These are phyloP conservation scores for Aureobasidium sp. DNA, from an alignment of 2,329 filamentous ascomycete genomes.

Conservation along the genomic window DNA sequence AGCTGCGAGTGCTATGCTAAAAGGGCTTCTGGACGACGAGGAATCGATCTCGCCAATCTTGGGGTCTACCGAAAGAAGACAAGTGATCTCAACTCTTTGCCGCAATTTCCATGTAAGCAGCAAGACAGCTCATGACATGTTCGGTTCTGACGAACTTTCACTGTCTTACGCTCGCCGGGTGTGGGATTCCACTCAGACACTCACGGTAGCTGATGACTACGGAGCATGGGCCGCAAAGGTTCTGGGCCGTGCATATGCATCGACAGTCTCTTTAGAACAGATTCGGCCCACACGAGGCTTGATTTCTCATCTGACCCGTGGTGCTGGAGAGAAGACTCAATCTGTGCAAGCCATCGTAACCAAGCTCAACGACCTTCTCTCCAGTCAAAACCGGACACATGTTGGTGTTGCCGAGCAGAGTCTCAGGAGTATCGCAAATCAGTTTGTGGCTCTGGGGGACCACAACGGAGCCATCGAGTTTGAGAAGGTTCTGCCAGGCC, in stretches of 20 bases:
- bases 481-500: slow-evolving; percentile 21
- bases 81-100: slow-evolving; percentile 66
- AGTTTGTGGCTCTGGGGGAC: slow-evolving; percentile 15
- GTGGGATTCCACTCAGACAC: slow-evolving; percentile 41
- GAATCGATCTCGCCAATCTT: slow-evolving; percentile 54
- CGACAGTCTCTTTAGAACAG: slow-evolving; percentile 26
- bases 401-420: slow-evolving; percentile 38
- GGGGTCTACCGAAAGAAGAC: slow-evolving; percentile 57
- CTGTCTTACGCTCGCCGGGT: slow-evolving; percentile 54
- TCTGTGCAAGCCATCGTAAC: slow-evolving; percentile 1
- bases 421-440: slow-evolving; percentile 20
- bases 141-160: slow-evolving; percentile 59
- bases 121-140: slow-evolving; percentile 54
- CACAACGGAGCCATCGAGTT: slow-evolving; percentile 21
- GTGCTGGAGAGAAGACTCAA: background rate
- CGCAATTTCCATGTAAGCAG: slow-evolving; percentile 58
- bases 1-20: slow-evolving; percentile 68
- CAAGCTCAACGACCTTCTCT: slow-evolving; percentile 3
- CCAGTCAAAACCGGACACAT: slow-evolving; percentile 29
- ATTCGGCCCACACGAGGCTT: slow-evolving; percentile 16
- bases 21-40: slow-evolving; percentile 72
- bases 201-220: slow-evolving; percentile 45
- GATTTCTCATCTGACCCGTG: background rate
- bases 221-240: slow-evolving; percentile 77
- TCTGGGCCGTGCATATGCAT: slow-evolving; percentile 73